Conservation (phyloP, 805 yeast genomes). For the Yarrowia phangngaensis region DNA sequence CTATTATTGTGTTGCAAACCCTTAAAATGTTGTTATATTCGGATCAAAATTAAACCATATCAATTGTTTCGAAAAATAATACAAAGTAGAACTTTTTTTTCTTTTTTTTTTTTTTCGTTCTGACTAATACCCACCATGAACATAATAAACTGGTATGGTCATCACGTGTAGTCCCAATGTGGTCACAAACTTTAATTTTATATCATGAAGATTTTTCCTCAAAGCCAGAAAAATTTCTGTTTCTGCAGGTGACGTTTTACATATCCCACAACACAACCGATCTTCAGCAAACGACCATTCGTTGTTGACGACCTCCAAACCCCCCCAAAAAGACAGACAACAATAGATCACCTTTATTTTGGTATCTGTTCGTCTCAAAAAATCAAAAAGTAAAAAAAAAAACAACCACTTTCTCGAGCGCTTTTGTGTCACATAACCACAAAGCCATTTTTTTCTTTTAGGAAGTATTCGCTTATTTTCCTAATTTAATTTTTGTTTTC, state of each 20-base stretch:
- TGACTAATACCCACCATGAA: neutral
- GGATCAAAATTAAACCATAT: no score
- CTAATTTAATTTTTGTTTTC: slow-evolving; percentile 17
- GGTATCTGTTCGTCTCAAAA: slow-evolving; percentile 18
- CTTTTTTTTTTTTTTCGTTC: no score
- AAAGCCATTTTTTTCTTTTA: slow-evolving; percentile 12
- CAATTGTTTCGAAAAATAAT: no score
- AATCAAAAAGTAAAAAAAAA: slow-evolving; percentile 19
- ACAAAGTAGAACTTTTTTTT: no score
- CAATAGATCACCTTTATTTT: slow-evolving; percentile 21
- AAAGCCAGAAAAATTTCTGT: neutral
- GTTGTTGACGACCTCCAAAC: slow-evolving; percentile 26
- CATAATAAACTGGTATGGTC: neutral
- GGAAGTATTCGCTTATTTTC: slow-evolving; percentile 19
- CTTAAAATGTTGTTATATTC: no score
- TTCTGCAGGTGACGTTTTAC: slow-evolving; percentile 27
- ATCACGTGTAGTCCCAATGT: slow-evolving; percentile 25
- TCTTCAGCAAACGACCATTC: slow-evolving; percentile 25
- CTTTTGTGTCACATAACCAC: slow-evolving; percentile 23
- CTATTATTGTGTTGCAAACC: no score
- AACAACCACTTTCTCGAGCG: slow-evolving; percentile 10
- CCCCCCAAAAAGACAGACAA: slow-evolving; percentile 22
- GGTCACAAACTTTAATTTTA: slow-evolving; percentile 14
- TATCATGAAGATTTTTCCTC: slow-evolving; percentile 25
- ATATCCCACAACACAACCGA: slow-evolving; percentile 26